These are phyloP conservation scores for Xylaria digitata DNA, from an alignment of 2,329 filamentous ascomycete species.

Conservation along the genomic window DNA sequence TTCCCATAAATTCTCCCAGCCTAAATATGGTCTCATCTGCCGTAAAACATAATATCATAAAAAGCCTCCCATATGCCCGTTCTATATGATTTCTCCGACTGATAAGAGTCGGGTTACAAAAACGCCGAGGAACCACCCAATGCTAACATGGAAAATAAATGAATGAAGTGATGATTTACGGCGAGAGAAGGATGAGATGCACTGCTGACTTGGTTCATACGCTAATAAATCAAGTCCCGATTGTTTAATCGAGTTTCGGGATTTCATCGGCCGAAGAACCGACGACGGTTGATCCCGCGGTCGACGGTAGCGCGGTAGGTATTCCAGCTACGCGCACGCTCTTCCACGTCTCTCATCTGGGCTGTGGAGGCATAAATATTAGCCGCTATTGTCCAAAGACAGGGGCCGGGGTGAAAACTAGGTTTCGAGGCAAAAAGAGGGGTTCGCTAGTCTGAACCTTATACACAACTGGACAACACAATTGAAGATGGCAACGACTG, in stretches of 20 bases:
- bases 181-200: not conserved
- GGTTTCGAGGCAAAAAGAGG: not conserved
- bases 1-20: not conserved
- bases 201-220: not conserved
- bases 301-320: slow-evolving; percentile 56
- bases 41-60: slow-evolving; percentile 37
- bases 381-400: not conserved
- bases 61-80: slow-evolving; percentile 20
- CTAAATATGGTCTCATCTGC: not conserved
- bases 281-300: slow-evolving; percentile 50
- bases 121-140: slow-evolving; percentile 26
- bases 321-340: slow-evolving; percentile 62
- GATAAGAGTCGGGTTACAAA: not conserved
- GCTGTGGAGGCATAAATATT: slow-evolving; percentile 49
- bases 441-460: slow-evolving; percentile 3
- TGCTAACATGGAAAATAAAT: slow-evolving; percentile 14
- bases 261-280: slow-evolving; percentile 53
- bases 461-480: not conserved
- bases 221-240: not conserved
- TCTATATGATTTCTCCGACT: slow-evolving; percentile 30
- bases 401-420: not conserved
- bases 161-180: not conserved
- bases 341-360: slow-evolving; percentile 63
- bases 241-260: not conserved
- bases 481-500: not conserved